A percentile compares a stretch with the other conserved stretches of the same genome.
Evolutionary conservation across 495 filamentous ascomycete genomes (phyloP).

Genomic region (Peziza echinospora): DNA sequence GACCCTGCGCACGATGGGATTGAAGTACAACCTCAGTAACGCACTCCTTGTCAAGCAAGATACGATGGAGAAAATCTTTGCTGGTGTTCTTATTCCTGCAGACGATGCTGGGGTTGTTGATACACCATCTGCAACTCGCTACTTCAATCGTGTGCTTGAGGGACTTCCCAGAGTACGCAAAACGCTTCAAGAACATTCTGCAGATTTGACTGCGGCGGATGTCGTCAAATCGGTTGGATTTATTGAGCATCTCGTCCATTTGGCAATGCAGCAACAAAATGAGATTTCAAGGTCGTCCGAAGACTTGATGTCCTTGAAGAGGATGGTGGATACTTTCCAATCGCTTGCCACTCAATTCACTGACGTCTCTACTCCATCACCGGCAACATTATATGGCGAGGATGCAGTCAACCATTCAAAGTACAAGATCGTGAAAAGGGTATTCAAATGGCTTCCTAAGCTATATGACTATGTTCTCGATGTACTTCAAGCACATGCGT

Average conservation of each 20-base stretch:
- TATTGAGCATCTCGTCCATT: slow-evolving; percentile 56
- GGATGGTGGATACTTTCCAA: not conserved
- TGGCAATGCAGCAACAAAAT: slow-evolving; percentile 44
- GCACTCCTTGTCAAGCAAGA: slow-evolving; percentile 48
- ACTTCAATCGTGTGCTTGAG: slow-evolving; percentile 58
- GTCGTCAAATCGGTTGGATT: slow-evolving; percentile 55
- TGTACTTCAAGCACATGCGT: not conserved
- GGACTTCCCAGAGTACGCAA: slow-evolving; percentile 44
- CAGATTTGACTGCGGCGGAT: slow-evolving; percentile 60
- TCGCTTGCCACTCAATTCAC: not conserved
- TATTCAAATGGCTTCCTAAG: not conserved
- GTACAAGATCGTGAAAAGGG: not conserved
- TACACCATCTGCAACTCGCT: slow-evolving; percentile 33
- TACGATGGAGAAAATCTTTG: slow-evolving; percentile 44
- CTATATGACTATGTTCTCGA: not conserved
- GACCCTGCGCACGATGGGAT: slow-evolving; percentile 64
- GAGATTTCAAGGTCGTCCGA: slow-evolving; percentile 26
- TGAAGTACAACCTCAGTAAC: slow-evolving; percentile 53
- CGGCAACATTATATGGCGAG: not conserved
- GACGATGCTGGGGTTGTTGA: not conserved
- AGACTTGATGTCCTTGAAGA: not conserved
- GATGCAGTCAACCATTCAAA: not conserved
- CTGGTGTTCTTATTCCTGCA: slow-evolving; percentile 14
- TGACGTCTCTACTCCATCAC: not conserved
- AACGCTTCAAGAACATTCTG: slow-evolving; percentile 46